Evolutionary conservation across 768 basidiomycete species (phyloP), one percentile per base, ranked within the genome.

Genomic region (Boletus patriciae): DNA sequence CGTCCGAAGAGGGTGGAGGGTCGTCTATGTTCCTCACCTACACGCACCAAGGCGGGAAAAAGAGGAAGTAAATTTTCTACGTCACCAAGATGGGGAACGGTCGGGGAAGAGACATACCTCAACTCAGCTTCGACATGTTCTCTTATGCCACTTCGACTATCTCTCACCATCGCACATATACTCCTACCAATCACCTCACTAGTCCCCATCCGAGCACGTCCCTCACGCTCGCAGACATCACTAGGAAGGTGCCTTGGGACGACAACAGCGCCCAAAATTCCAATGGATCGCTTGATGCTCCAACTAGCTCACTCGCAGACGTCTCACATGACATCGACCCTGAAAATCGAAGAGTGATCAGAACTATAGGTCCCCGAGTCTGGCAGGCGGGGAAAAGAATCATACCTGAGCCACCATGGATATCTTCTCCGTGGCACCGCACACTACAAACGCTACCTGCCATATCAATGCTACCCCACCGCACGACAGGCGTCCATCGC

Each of bases 161-260:
- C 69, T 25, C 64, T 63, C 13, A 80, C 61, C 46, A 84, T 69
- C 33, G 73, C 73, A 59, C 66, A 71, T 3, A 85, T 57, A 19
- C 67, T 70, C 60, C 74, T 71, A 7, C 87, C 85, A 21, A 84
- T 70, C 12, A 85, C 63, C 50, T 87, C 86, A 10, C 74, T 75
- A 4, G 74, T 69, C 75, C 72, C 81, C 82, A 88, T 10, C 87
- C 90, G 4, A 93, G 79, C 11, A 94, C 76, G 63, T 88, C 84
- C 60, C 77, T 70, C 48, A 84, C 76, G 4, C 77, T 81, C 3
- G 71, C 66, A 8, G 83, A 81, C 1, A 80, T 78, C 25, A 79
- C 77, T 16, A 87, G 68, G 50, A 87, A 75, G 4, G 81, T 78
- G 7, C 69, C 80, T 76, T 54, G 74, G 51, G 7, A 70, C 57